Percentiles rank a stretch among this genome's conserved stretches.
Conservation (phyloP, 192 early-diverging fungal species). For the Linnemannia hyalina region DNA sequence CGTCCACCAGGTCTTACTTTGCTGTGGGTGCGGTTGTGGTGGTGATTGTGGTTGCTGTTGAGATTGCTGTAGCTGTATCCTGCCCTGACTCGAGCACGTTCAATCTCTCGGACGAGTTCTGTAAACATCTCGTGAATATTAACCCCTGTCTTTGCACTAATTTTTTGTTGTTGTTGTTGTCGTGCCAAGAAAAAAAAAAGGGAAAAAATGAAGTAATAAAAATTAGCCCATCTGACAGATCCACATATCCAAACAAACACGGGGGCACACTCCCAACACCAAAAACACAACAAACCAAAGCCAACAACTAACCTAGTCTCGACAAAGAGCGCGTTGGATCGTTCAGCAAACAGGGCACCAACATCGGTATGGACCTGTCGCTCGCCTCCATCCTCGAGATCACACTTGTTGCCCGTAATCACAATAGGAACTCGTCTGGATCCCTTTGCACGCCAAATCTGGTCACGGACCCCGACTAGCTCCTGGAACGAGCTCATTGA, state of each 20-base stretch:
- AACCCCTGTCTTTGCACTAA: constrained; percentile 41
- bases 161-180: too few relatives aligned
- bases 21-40: not conserved
- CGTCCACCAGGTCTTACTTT: not conserved
- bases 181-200: not conserved
- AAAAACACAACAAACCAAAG: not conserved
- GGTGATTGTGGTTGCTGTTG: not conserved
- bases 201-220: not conserved
- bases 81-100: not conserved
- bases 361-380: constrained; percentile 69
- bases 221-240: constrained; percentile 3
- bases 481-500: constrained; percentile 83
- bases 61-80: not conserved
- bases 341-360: constrained; percentile 67
- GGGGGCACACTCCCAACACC: too few relatives aligned
- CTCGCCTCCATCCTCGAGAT: constrained; percentile 70
- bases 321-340: constrained; percentile 71
- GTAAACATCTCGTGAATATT: constrained; percentile 41
- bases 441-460: constrained; percentile 88
- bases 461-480: constrained; percentile 76
- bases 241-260: not conserved
- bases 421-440: constrained; percentile 81
- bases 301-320: constrained; percentile 63
- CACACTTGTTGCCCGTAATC: constrained; percentile 91
- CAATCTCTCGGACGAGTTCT: constrained; percentile 39